Conservation (phyloP, 768 basidiomycete species). For the Lactarius trivialis region DNA sequence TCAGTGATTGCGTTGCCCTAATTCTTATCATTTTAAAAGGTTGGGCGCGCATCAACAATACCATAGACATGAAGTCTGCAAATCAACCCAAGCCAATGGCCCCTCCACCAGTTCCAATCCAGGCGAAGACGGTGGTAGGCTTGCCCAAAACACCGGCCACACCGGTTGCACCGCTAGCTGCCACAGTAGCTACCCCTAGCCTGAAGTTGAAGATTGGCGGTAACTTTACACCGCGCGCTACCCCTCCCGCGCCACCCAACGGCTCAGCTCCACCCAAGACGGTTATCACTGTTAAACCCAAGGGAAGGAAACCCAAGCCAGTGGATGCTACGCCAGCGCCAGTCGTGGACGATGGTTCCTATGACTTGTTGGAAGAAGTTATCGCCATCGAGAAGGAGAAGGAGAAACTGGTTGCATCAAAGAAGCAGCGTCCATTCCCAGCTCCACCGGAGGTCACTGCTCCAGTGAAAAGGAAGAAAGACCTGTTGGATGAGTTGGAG, state of each 20-base stretch:
- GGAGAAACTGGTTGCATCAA: conserved; percentile 24
- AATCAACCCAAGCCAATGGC: conserved; percentile 27
- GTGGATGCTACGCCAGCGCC: conserved; percentile 47
- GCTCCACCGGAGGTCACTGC: conserved; percentile 20
- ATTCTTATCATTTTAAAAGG: conserved; percentile 38
- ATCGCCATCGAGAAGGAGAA: conserved; percentile 58
- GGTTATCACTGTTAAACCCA: conserved; percentile 23
- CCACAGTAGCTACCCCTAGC: conserved; percentile 30
- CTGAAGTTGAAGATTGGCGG: conserved; percentile 32
- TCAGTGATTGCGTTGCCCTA: conserved; percentile 1
- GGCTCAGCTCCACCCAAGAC: conserved; percentile 9
- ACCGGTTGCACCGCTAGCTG: background rate
- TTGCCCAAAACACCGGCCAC: conserved; percentile 6
- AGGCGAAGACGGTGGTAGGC: background rate
- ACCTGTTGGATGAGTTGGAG: conserved; percentile 27
- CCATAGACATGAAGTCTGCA: conserved; percentile 46
- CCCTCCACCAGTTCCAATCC: conserved; percentile 22
- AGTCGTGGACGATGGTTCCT: conserved; percentile 60
- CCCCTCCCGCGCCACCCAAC: conserved; percentile 22
- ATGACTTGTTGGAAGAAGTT: conserved; percentile 75
- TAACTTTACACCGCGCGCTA: conserved; percentile 20
- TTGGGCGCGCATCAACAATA: conserved; percentile 85
- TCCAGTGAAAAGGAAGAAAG: conserved; percentile 47
- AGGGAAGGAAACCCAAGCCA: conserved; percentile 39
- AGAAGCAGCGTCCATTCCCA: conserved; percentile 23